Percentiles rank a stretch among this genome's conserved stretches.
phyloP scores from a whole-genome alignment of 1,284 basidiomycete species.

The Malassezia globosa region DNA sequence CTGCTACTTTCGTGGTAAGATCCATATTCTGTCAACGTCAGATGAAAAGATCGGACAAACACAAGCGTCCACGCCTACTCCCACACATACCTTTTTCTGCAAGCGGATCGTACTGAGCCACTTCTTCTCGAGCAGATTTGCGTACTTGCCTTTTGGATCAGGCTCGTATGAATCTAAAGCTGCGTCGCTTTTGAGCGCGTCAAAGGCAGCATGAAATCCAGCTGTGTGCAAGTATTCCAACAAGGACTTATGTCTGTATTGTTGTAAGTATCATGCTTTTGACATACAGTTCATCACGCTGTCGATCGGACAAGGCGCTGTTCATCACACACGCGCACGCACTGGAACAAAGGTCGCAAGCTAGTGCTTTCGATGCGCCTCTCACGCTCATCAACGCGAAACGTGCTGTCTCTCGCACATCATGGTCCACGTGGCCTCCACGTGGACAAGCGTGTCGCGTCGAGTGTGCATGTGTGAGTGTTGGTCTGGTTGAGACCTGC shows the following conservation, averaged over 20 bases:
- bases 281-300: conserved; percentile 65
- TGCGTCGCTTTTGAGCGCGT: conserved; percentile 56
- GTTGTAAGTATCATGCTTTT: background rate
- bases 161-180: conserved; percentile 57
- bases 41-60: no score
- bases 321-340: no score
- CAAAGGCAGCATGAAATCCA: conserved; percentile 58
- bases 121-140: conserved; percentile 80
- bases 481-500: background rate
- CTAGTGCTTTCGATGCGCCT: no score
- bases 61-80: no score
- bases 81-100: conserved; percentile 72
- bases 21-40: conserved; percentile 50
- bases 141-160: conserved; percentile 70
- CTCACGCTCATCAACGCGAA: background rate
- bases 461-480: no score
- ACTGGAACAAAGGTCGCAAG: no score
- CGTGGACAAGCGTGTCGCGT: conserved; percentile 4
- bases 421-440: conserved; percentile 14
- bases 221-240: conserved; percentile 66
- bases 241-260: conserved; percentile 68
- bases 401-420: background rate
- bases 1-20: conserved; percentile 65
- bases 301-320: conserved; percentile 58
- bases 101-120: conserved; percentile 84